Percentiles rank a stretch among this genome's conserved stretches.
phyloP scores from a whole-genome alignment of 2,329 filamentous ascomycete genomes.

The Raffaelea albimanens region DNA sequence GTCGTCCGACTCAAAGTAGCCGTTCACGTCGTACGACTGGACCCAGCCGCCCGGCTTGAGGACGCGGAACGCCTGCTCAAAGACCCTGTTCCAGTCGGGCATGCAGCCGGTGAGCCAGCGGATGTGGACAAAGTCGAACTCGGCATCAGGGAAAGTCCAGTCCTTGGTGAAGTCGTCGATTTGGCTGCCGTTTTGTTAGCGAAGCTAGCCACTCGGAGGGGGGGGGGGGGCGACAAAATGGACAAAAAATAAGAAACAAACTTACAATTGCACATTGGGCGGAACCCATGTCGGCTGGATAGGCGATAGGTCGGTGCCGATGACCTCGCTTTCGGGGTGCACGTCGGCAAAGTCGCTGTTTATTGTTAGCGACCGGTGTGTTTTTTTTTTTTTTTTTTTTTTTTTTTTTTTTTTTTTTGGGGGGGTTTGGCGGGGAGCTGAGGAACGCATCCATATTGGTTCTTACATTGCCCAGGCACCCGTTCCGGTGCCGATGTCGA shows the following conservation, averaged over 20 bases:
- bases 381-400: too few relatives aligned
- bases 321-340: constrained; percentile 31
- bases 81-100: constrained; percentile 13
- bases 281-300: constrained; percentile 17
- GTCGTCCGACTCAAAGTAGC: constrained; percentile 16
- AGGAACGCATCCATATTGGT: background rate
- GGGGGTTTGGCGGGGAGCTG: too few relatives aligned
- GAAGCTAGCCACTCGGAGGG: background rate
- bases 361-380: background rate
- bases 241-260: background rate
- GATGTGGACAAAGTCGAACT: constrained; percentile 19
- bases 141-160: constrained; percentile 14
- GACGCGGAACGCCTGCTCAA: constrained; percentile 13
- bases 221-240: background rate
- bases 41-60: constrained; percentile 41
- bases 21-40: constrained; percentile 12
- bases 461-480: constrained; percentile 32
- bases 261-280: constrained; percentile 7
- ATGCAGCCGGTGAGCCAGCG: constrained; percentile 17
- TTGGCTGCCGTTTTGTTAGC: constrained; percentile 8
- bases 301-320: constrained; percentile 33
- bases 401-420: too few relatives aligned
- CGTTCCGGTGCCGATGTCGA: constrained; percentile 9
- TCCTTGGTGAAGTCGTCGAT: constrained; percentile 17
- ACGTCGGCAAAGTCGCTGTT: constrained; percentile 27